These are phyloP conservation scores for Metschnikowia hibisci DNA, from an alignment of 805 yeast species.

Conservation along the genomic window DNA sequence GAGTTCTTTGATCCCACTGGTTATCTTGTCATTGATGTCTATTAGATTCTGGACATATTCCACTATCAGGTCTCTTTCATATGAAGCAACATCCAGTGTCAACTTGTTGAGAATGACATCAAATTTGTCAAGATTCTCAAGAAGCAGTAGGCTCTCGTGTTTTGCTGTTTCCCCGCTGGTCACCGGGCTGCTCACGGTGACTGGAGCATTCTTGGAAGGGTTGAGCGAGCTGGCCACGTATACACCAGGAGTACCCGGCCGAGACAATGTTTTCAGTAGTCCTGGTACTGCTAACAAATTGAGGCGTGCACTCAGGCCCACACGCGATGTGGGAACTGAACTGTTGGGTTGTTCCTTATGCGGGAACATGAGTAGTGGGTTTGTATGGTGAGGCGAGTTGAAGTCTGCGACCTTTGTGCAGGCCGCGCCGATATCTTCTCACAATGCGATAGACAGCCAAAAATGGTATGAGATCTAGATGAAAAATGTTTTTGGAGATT, in stretches of 20 bases:
- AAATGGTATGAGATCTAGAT: conserved; percentile 1
- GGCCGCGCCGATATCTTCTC: no score
- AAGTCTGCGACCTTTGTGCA: no score
- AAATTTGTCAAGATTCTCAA: conserved; percentile 27
- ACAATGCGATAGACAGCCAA: not conserved
- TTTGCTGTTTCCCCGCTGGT: conserved; percentile 23
- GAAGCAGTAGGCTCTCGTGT: conserved; percentile 33
- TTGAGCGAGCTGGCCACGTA: conserved; percentile 38
- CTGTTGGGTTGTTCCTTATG: conserved; percentile 26
- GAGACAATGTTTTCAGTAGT: conserved; percentile 10
- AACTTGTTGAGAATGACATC: conserved; percentile 27
- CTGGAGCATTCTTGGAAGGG: conserved; percentile 31
- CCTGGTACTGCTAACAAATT: conserved; percentile 19
- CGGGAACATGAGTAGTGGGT: conserved; percentile 22
- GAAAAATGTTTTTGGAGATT: conserved; percentile 16
- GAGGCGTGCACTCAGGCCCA: conserved; percentile 30
- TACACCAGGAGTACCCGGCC: conserved; percentile 19
- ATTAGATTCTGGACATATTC: conserved; percentile 25
- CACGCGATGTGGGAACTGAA: conserved; percentile 37
- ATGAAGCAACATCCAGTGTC: conserved; percentile 30
- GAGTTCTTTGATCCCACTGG: conserved; percentile 23
- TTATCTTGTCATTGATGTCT: conserved; percentile 24
- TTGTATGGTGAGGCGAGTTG: no score
- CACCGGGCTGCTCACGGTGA: conserved; percentile 17
- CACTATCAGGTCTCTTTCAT: conserved; percentile 29